phyloP scores from a whole-genome alignment of 2,329 filamentous ascomycete genomes.

The Xylaria sp. region DNA sequence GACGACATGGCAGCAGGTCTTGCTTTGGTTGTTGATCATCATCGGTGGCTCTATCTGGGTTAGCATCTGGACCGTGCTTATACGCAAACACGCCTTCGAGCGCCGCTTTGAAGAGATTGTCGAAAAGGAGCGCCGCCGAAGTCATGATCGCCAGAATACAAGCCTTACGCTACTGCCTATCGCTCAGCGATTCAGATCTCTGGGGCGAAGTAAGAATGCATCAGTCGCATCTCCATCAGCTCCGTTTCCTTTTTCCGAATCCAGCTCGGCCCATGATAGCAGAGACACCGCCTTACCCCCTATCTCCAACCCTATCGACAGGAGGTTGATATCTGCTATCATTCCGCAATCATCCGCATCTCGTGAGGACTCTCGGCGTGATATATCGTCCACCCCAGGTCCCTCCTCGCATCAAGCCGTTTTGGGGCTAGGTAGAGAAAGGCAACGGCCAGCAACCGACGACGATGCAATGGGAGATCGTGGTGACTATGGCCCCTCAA shows the following conservation, averaged over 20 bases:
- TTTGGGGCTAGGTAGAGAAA: not conserved
- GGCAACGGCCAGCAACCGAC: not conserved
- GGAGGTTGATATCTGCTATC: slow-evolving; percentile 36
- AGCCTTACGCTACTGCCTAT: slow-evolving; percentile 45
- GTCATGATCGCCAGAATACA: slow-evolving; percentile 42
- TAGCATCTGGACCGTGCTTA: slow-evolving; percentile 69
- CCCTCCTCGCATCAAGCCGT: not conserved
- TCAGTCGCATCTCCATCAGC: slow-evolving; percentile 17
- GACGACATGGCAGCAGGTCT: slow-evolving; percentile 72
- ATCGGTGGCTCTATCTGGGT: slow-evolving; percentile 73
- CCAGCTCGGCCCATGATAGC: not conserved
- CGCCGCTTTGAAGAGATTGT: slow-evolving; percentile 65
- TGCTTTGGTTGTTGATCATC: slow-evolving; percentile 71
- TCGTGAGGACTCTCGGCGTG: not conserved
- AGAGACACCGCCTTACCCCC: slow-evolving; percentile 16
- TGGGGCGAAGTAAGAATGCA: slow-evolving; percentile 37
- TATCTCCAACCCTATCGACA: slow-evolving; percentile 41
- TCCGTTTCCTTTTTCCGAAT: slow-evolving; percentile 16
- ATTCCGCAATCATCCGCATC: slow-evolving; percentile 29
- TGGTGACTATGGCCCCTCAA: slow-evolving; percentile 2
- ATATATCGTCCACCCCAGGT: not conserved
- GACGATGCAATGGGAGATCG: not conserved
- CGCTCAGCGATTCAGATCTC: slow-evolving; percentile 40
- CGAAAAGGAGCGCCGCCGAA: slow-evolving; percentile 52
- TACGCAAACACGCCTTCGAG: slow-evolving; percentile 71